A percentile compares a stretch with the other conserved stretches of the same genome.
Conservation (phyloP, 805 yeast species). For the Blastobotrys peoriensis region DNA sequence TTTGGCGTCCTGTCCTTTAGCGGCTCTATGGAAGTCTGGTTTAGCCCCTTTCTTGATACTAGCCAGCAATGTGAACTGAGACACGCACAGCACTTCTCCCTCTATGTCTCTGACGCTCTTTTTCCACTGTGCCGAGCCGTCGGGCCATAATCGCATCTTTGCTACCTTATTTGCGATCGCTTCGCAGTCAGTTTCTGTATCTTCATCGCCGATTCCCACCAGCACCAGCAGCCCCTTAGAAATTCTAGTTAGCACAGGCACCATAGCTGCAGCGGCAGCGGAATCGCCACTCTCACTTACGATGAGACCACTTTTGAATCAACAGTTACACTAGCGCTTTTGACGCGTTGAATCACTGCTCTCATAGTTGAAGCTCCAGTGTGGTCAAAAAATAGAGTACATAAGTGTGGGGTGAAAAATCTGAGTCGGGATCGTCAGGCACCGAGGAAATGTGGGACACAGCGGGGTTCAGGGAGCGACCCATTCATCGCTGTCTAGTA, state of each 20-base stretch:
- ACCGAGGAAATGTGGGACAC: too few relatives aligned
- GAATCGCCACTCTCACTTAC: too few relatives aligned
- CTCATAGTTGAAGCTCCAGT: too few relatives aligned
- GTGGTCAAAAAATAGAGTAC: too few relatives aligned
- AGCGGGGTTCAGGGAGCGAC: too few relatives aligned
- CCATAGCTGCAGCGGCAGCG: too few relatives aligned
- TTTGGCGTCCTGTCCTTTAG: constrained; percentile 59
- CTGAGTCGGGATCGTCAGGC: too few relatives aligned
- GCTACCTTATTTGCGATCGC: constrained; percentile 63
- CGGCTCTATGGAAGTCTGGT: constrained; percentile 92
- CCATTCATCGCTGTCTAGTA: too few relatives aligned
- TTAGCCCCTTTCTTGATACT: constrained; percentile 72
- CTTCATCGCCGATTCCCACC: constrained; percentile 78
- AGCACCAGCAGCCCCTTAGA: constrained; percentile 69
- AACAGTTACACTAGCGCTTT: constrained; percentile 83
- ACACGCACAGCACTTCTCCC: constrained; percentile 62
- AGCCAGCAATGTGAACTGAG: not conserved
- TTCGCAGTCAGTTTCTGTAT: constrained; percentile 66
- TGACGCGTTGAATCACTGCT: constrained; percentile 86
- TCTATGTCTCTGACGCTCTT: constrained; percentile 54
- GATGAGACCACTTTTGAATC: constrained; percentile 62
- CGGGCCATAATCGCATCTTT: constrained; percentile 66
- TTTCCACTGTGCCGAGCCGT: constrained; percentile 71
- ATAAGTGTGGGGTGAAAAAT: too few relatives aligned
- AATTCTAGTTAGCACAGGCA: constrained; percentile 42